Conservation (phyloP, 2,329 filamentous ascomycete genomes). For the Botrytis paeoniae region DNA sequence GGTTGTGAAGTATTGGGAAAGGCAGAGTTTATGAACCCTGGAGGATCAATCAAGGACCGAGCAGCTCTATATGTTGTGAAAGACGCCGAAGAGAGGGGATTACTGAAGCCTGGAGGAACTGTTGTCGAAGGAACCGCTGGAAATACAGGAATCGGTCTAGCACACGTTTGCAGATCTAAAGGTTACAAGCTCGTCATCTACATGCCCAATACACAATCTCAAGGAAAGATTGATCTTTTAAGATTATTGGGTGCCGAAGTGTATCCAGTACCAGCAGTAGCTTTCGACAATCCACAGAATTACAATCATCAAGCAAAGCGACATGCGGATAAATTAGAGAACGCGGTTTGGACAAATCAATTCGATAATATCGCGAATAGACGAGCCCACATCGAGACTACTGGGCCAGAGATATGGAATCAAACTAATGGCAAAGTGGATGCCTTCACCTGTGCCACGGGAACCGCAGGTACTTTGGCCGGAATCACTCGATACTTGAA, state of each 20-base stretch:
- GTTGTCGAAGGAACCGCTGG: constrained; percentile 96
- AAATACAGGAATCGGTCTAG: constrained; percentile 96
- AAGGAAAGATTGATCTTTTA: constrained; percentile 94
- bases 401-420: constrained; percentile 93
- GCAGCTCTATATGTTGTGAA: constrained; percentile 92
- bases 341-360: constrained; percentile 98
- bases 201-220: constrained; percentile 98
- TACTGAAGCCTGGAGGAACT: constrained; percentile 81
- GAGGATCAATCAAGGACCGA: constrained; percentile 93
- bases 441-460: constrained; percentile 93
- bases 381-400: constrained; percentile 92
- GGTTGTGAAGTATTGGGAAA: constrained; percentile 95
- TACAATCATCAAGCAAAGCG: constrained; percentile 95
- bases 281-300: constrained; percentile 92
- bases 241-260: constrained; percentile 91
- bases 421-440: constrained; percentile 85
- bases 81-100: constrained; percentile 84
- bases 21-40: constrained; percentile 98
- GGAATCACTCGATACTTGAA: constrained; percentile 88
- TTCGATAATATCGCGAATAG: constrained; percentile 97
- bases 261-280: constrained; percentile 90
- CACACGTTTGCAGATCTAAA: constrained; percentile 88
- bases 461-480: constrained; percentile 87
- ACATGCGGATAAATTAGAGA: constrained; percentile 81
- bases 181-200: constrained; percentile 97